Percentiles rank a stretch among this genome's conserved stretches.
phyloP scores from a whole-genome alignment of 345 rosid genomes.

The Salix caprea region DNA sequence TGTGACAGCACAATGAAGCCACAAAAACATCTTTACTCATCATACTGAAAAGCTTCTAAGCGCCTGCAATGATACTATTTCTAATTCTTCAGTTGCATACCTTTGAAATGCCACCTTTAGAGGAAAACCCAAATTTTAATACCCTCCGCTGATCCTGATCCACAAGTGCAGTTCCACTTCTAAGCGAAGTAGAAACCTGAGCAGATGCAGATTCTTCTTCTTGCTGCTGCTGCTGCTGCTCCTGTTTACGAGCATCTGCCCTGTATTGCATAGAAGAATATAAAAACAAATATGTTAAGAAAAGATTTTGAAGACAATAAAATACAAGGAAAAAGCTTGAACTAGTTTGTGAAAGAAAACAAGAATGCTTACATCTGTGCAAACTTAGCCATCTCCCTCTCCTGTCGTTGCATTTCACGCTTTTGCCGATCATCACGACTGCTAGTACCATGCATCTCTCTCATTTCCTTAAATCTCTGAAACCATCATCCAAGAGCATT shows the following conservation, averaged over 20 bases:
- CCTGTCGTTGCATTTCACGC: conserved; percentile 82
- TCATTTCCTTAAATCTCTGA: conserved; percentile 97
- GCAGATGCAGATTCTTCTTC: conserved; percentile 49
- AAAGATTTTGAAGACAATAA: background rate
- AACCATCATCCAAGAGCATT: conserved; percentile 7
- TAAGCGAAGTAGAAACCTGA: conserved; percentile 28
- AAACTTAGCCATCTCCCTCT: conserved; percentile 90
- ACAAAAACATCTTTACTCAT: background rate
- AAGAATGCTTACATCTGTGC: conserved; percentile 34
- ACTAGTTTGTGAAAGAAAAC: background rate
- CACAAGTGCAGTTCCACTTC: conserved; percentile 41
- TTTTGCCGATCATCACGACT: conserved; percentile 91
- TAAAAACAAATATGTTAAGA: background rate
- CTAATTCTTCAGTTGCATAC: conserved; percentile 28
- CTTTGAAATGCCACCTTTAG: conserved; percentile 66
- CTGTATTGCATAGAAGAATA: conserved; percentile 27
- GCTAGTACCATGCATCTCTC: conserved; percentile 78
- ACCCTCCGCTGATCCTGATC: conserved; percentile 78
- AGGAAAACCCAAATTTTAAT: conserved; percentile 84
- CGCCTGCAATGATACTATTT: background rate
- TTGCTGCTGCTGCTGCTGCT: conserved; percentile 40
- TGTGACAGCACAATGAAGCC: background rate
- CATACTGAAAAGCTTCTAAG: background rate
- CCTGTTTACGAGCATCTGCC: conserved; percentile 75
- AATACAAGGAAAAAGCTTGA: background rate